phyloP scores from a whole-genome alignment of 208 protist genomes.

The Cochliopodium minus region DNA sequence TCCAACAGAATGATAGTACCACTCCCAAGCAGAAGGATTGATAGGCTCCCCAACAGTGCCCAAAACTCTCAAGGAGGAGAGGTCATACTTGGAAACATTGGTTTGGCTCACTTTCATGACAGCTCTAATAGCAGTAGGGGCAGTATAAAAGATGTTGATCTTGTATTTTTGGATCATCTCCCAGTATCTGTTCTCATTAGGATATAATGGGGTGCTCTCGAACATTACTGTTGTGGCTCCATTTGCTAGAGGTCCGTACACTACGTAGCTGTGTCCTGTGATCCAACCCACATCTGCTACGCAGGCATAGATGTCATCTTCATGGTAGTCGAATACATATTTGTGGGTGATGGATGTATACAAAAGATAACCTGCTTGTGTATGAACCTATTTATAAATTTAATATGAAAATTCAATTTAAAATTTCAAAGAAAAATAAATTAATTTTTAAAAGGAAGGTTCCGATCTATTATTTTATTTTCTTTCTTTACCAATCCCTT shows the following conservation, averaged over 20 bases:
- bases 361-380: conserved; percentile 74
- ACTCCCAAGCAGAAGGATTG: conserved; percentile 75
- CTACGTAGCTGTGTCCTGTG: conserved; percentile 88
- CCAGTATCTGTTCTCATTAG: conserved; percentile 61
- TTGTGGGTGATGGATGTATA: conserved; percentile 66
- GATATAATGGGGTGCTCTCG: conserved; percentile 75
- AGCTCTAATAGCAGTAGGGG: conserved; percentile 75
- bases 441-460: conserved; percentile 7
- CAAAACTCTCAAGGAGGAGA: conserved; percentile 63
- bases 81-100: conserved; percentile 37
- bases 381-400: conserved; percentile 57
- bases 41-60: conserved; percentile 89
- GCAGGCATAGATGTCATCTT: conserved; percentile 79
- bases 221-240: conserved; percentile 80
- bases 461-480: not conserved
- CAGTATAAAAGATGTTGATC: conserved; percentile 86
- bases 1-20: conserved; percentile 74
- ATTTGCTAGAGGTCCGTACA: conserved; percentile 88
- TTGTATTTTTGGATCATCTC: conserved; percentile 74
- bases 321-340: conserved; percentile 82
- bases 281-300: conserved; percentile 77
- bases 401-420: conserved; percentile 16
- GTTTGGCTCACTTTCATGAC: conserved; percentile 61
- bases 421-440: conserved; percentile 33
- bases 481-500: conserved; percentile 65